Conservation (phyloP, 495 filamentous ascomycete genomes). For the Aspergillus panamensis region DNA sequence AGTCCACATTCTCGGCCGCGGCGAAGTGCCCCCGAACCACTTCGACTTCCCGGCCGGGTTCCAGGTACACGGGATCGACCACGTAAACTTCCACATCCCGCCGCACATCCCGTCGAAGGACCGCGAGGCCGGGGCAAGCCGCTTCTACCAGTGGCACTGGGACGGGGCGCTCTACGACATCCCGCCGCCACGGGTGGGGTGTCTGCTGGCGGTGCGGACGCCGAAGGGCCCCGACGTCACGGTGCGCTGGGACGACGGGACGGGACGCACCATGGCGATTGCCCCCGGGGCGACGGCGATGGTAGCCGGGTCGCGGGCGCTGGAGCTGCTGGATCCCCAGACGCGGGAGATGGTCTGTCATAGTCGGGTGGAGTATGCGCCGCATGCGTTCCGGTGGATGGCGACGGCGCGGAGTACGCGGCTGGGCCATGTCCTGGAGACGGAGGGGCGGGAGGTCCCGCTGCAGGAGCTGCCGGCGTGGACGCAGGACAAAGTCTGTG, state of each 20-base stretch:
- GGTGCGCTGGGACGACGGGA: constrained; percentile 11
- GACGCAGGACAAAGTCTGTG: constrained; percentile 4
- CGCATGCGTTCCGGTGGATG: constrained; percentile 8
- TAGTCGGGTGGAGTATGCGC: constrained; percentile 10
- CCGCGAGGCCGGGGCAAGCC: constrained; percentile 1
- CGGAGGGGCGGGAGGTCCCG: constrained; percentile 5
- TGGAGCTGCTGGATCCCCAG: neutral
- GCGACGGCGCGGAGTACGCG: constrained; percentile 5
- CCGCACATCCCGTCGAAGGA: constrained; percentile 4
- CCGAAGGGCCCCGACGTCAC: constrained; percentile 11
- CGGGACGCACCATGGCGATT: constrained; percentile 7
- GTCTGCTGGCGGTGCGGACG: constrained; percentile 8
- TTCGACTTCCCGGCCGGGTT: constrained; percentile 7
- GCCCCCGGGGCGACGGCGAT: constrained; percentile 6
- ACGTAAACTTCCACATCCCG: constrained; percentile 4
- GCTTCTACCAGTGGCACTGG: constrained; percentile 13
- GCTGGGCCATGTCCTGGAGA: constrained; percentile 1
- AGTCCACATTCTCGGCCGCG: constrained; percentile 7
- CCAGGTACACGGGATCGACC: constrained; percentile 1
- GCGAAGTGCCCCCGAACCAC: constrained; percentile 1
- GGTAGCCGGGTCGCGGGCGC: constrained; percentile 2
- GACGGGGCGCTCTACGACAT: constrained; percentile 8
- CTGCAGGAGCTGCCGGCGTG: neutral
- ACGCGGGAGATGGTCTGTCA: neutral
- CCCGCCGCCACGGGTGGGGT: constrained; percentile 4